Percentiles rank a stretch among this genome's conserved stretches.
Evolutionary conservation across 257 asterid species (phyloP).

Genomic region (Knoxia roxburghii): DNA sequence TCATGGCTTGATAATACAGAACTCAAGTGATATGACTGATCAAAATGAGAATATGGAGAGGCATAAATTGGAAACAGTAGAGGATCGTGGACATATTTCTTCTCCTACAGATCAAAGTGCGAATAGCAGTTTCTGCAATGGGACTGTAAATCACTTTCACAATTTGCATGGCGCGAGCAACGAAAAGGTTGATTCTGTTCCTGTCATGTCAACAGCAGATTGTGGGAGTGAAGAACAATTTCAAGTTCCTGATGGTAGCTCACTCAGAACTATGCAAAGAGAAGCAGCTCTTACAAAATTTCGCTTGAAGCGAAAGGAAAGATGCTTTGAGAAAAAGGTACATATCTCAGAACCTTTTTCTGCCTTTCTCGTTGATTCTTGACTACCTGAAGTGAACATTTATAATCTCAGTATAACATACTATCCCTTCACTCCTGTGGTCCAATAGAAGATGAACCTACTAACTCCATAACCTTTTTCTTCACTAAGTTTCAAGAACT

Average conservation of each 20-base stretch:
- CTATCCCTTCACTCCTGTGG: background rate
- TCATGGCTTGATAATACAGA: conserved; percentile 34
- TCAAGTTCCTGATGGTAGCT: conserved; percentile 36
- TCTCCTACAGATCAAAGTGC: conserved; percentile 56
- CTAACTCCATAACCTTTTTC: too few relatives aligned
- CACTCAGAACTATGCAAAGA: conserved; percentile 54
- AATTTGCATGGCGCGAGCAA: conserved; percentile 29
- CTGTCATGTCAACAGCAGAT: conserved; percentile 32
- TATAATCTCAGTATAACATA: too few relatives aligned
- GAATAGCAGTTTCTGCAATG: conserved; percentile 50
- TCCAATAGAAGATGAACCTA: background rate
- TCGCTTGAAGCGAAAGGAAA: conserved; percentile 78
- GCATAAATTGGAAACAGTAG: conserved; percentile 33
- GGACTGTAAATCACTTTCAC: conserved; percentile 30
- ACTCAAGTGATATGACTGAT: conserved; percentile 28
- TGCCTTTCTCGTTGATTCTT: background rate
- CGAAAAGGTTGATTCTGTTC: conserved; percentile 25
- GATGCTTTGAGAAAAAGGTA: conserved; percentile 98
- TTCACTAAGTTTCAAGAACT: background rate
- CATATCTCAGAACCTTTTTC: background rate
- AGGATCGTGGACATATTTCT: conserved; percentile 39
- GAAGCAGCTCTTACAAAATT: conserved; percentile 91
- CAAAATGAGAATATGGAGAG: conserved; percentile 37
- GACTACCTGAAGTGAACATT: background rate
- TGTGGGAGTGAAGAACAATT: conserved; percentile 45